Conservation (phyloP, 202 grass and related monocot genomes). For the Panicum hallii region DNA sequence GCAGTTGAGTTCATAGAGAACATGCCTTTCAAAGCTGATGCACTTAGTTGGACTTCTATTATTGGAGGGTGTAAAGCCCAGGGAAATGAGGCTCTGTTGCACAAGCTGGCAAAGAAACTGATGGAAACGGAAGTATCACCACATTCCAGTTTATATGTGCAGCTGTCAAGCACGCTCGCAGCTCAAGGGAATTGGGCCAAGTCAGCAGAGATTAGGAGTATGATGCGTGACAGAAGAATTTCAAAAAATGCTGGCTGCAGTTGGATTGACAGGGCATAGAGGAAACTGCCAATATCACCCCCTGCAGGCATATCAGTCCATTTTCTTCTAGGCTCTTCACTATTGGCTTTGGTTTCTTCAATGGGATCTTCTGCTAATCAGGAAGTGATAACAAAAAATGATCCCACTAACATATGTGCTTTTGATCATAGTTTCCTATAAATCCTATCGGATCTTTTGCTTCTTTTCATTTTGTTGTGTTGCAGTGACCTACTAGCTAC, state of each 20-base stretch:
- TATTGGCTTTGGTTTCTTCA: not conserved
- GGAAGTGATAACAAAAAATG: not conserved
- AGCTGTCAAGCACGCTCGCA: slow-evolving; percentile 72
- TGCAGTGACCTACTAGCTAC: not conserved
- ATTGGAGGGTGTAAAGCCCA: slow-evolving; percentile 66
- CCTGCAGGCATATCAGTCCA: not conserved
- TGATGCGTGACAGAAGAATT: slow-evolving; percentile 64
- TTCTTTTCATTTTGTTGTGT: not conserved
- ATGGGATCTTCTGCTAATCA: not conserved
- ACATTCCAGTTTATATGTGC: slow-evolving; percentile 69
- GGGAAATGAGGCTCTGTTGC: slow-evolving; percentile 53
- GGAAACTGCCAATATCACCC: not conserved
- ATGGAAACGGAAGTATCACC: slow-evolving; percentile 33
- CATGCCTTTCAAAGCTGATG: slow-evolving; percentile 74
- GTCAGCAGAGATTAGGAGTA: slow-evolving; percentile 60
- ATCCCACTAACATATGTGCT: not conserved
- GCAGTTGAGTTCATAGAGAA: slow-evolving; percentile 69
- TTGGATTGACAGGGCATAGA: slow-evolving; percentile 60
- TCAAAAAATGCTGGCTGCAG: slow-evolving; percentile 66
- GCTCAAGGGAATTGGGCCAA: slow-evolving; percentile 67
- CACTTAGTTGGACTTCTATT: slow-evolving; percentile 64
- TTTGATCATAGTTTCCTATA: not conserved
- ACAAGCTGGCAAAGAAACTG: slow-evolving; percentile 51
- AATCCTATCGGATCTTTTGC: not conserved
- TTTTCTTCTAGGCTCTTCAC: not conserved